Evolutionary conservation across 2,329 filamentous ascomycete species (phyloP).

Genomic region (Alternaria solani): DNA sequence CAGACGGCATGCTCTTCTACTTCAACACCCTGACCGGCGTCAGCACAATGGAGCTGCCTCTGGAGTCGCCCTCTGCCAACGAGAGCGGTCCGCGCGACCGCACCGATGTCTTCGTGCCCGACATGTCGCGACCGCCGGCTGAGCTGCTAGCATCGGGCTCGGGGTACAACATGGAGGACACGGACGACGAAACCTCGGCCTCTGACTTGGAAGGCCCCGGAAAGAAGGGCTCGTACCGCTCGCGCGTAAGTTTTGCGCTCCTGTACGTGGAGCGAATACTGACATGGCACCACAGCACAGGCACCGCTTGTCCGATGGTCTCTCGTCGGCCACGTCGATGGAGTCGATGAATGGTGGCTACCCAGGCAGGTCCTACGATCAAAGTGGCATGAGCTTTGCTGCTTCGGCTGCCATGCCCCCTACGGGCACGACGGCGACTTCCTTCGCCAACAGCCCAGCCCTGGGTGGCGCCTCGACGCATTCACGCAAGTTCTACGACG

Average conservation of each 20-base stretch:
- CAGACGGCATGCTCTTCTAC: slow-evolving; percentile 92
- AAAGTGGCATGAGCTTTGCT: slow-evolving; percentile 56
- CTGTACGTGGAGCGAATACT: slow-evolving; percentile 18
- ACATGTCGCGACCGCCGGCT: slow-evolving; percentile 86
- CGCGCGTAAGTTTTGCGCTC: slow-evolving; percentile 64
- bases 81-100: slow-evolving; percentile 89
- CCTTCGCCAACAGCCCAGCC: slow-evolving; percentile 61
- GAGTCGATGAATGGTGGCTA: slow-evolving; percentile 82
- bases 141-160: slow-evolving; percentile 90
- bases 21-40: slow-evolving; percentile 98
- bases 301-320: slow-evolving; percentile 70
- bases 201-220: slow-evolving; percentile 81
- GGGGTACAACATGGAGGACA: slow-evolving; percentile 83
- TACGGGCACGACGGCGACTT: slow-evolving; percentile 62
- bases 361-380: slow-evolving; percentile 61
- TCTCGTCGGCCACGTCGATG: slow-evolving; percentile 89
- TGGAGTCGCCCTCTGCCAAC: slow-evolving; percentile 84
- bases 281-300: slow-evolving; percentile 33
- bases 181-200: slow-evolving; percentile 88
- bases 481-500: slow-evolving; percentile 88
- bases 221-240: slow-evolving; percentile 73
- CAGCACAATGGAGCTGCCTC: slow-evolving; percentile 90
- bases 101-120: slow-evolving; percentile 86
- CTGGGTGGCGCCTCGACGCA: slow-evolving; percentile 60
- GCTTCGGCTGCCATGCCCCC: slow-evolving; percentile 54